A percentile compares a stretch with the other conserved stretches of the same genome.
Conservation (phyloP, 225 moss, liverwort and hornwort genomes). For the Pseudisothecium myosuroides region DNA sequence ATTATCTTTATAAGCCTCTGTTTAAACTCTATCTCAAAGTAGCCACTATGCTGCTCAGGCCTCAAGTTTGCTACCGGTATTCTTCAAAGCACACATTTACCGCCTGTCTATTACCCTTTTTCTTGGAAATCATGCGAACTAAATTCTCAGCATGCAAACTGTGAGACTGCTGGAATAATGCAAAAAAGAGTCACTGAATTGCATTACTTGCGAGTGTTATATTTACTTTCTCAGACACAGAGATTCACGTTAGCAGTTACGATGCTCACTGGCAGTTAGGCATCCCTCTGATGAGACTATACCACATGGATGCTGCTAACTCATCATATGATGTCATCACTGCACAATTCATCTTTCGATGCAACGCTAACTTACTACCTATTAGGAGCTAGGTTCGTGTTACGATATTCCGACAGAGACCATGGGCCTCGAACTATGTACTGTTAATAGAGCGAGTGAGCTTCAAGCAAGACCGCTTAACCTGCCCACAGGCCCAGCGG, state of each 20-base stretch:
- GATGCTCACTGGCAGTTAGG: neutral
- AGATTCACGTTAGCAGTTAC: neutral
- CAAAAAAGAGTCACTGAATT: neutral
- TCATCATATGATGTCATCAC: neutral
- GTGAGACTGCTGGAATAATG: neutral
- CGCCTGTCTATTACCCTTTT: neutral
- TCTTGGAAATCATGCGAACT: neutral
- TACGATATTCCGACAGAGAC: neutral
- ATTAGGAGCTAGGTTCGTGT: neutral
- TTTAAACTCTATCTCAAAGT: too few species aligned
- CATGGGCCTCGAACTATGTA: neutral
- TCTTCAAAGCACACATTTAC: neutral
- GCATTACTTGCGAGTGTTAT: neutral
- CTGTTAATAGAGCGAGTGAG: neutral
- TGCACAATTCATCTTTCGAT: neutral
- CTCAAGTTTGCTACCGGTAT: neutral
- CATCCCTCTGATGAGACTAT: neutral
- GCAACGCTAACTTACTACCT: neutral
- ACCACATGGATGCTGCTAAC: neutral
- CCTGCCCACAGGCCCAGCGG: neutral
- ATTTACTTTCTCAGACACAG: neutral
- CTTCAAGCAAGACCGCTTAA: neutral
- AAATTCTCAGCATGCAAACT: neutral
- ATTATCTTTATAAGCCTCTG: too few species aligned
- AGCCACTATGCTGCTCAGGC: neutral